Evolutionary conservation across 345 rosid species (phyloP).

Genomic region (Populus tremula): DNA sequence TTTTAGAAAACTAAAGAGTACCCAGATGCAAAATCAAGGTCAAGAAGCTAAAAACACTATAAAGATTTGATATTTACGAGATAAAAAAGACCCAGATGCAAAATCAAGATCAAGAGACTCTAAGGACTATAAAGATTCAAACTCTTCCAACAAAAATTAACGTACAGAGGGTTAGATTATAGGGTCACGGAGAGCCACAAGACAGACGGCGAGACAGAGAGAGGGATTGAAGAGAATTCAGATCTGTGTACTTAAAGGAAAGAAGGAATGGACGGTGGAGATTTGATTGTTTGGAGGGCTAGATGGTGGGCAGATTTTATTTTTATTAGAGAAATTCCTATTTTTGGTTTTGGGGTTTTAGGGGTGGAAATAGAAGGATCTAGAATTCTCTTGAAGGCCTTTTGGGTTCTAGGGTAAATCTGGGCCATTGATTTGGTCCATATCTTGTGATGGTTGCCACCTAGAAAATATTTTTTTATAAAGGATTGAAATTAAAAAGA

Average conservation of each 20-base stretch:
- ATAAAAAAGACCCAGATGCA: neutral
- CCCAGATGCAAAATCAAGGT: neutral
- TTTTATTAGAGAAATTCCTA: neutral
- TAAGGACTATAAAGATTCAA: neutral
- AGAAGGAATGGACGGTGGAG: constrained; percentile 21
- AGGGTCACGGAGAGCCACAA: constrained; percentile 12
- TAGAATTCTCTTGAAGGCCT: constrained; percentile 1
- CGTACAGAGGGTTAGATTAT: neutral
- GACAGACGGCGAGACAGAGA: constrained; percentile 6
- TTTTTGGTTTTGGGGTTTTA: neutral
- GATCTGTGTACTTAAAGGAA: neutral
- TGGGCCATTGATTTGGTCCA: neutral
- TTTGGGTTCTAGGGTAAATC: neutral
- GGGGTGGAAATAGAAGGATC: neutral
- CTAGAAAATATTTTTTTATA: neutral
- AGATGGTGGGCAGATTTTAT: neutral
- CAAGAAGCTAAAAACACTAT: neutral
- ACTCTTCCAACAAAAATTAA: neutral
- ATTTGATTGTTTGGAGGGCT: neutral
- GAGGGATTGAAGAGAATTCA: neutral
- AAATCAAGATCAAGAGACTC: constrained; percentile 1
- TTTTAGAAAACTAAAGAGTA: neutral
- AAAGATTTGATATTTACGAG: neutral
- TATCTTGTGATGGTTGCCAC: neutral
- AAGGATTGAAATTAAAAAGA: neutral